Evolutionary conservation across 2,329 filamentous ascomycete genomes (phyloP).

Genomic region (Calonectria pseudoreteaudii): DNA sequence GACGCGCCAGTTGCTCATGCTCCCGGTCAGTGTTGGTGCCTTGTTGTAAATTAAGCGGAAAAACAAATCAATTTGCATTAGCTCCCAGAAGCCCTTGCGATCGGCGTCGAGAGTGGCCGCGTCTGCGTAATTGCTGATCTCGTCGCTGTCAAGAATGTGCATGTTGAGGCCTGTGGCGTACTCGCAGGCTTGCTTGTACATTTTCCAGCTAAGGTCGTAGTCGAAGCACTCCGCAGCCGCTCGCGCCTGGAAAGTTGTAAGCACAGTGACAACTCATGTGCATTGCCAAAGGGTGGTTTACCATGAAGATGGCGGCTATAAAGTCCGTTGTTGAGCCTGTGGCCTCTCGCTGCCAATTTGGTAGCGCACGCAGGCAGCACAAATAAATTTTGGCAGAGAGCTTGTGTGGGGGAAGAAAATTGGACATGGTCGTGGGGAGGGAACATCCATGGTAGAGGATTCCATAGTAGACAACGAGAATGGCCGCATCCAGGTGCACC

Average conservation of each 20-base stretch:
- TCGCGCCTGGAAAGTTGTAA: not conserved
- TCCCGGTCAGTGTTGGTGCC: not conserved
- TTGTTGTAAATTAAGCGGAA: conserved; percentile 17
- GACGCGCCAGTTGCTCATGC: conserved; percentile 16
- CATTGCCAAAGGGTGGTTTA: not conserved
- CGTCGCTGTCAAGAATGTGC: conserved; percentile 17
- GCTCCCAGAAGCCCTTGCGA: conserved; percentile 18
- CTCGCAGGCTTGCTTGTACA: conserved; percentile 13
- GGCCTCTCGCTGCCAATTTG: conserved; percentile 16
- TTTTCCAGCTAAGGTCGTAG: conserved; percentile 18
- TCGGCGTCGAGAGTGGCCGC: not conserved
- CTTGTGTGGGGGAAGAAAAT: not conserved
- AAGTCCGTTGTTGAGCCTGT: conserved; percentile 14
- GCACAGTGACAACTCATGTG: not conserved
- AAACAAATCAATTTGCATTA: conserved; percentile 19
- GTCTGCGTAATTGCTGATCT: not conserved
- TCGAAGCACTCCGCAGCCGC: conserved; percentile 13
- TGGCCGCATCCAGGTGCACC: conserved; percentile 45
- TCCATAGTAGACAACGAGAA: conserved; percentile 46
- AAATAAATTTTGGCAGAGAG: conserved; percentile 5
- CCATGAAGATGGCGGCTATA: conserved; percentile 11
- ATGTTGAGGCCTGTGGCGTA: conserved; percentile 21
- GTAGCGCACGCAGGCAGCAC: conserved; percentile 16
- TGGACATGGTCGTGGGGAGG: not conserved
- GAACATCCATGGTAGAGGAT: conserved; percentile 16